phyloP scores from a whole-genome alignment of 257 asterid genomes.

The Petunia secreta region DNA sequence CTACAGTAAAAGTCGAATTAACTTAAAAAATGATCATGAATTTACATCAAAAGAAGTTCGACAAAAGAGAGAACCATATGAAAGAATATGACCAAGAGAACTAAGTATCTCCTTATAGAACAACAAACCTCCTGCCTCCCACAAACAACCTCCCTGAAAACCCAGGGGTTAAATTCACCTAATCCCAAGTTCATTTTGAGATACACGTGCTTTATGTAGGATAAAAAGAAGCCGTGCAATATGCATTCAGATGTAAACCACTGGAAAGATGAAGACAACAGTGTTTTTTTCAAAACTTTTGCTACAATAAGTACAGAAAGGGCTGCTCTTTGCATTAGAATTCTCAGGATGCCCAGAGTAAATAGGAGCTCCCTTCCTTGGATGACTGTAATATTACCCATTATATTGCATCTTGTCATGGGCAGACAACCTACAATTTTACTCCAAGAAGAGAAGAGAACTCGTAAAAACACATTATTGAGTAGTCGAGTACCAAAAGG shows the following conservation, averaged over 20 bases:
- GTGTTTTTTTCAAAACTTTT: too few relatives aligned
- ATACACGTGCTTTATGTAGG: neutral
- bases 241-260: neutral
- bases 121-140: neutral
- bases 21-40: neutral
- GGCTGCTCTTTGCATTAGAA: too few relatives aligned
- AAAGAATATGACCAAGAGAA: neutral
- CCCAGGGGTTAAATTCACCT: neutral
- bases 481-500: too few relatives aligned
- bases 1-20: slow-evolving; percentile 42
- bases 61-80: slow-evolving; percentile 3
- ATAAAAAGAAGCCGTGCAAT: neutral
- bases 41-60: neutral
- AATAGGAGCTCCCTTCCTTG: too few relatives aligned
- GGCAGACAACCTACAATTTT: too few relatives aligned
- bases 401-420: too few relatives aligned
- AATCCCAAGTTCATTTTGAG: neutral
- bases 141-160: neutral
- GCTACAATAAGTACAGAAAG: too few relatives aligned
- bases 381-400: too few relatives aligned
- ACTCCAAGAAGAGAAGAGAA: too few relatives aligned
- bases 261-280: neutral
- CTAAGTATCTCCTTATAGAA: neutral
- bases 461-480: too few relatives aligned
- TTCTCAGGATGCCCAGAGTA: too few relatives aligned